Base-by-base conservation (phyloP, 1,284 basidiomycete genomes). In the Amylostereum chailletii region DNA sequence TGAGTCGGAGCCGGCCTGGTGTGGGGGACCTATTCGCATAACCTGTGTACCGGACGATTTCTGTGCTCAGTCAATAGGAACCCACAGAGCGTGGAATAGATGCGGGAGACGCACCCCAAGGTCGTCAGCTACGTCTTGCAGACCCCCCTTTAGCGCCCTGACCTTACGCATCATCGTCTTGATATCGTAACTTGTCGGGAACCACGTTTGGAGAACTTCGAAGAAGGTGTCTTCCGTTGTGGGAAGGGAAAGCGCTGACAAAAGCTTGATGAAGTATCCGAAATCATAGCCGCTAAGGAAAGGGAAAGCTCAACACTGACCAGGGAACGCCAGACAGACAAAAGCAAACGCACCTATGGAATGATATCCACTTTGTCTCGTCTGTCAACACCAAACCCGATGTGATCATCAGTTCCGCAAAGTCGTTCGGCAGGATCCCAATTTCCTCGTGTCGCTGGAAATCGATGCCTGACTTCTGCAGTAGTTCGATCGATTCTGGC, bases 351-450 rank as follows among this genome's bases (percentile, higher is more conserved):
- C 61, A 92, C 92, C 91, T 94, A 66, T 98, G 96, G 67, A 98
- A 99, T 26, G 93, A 94, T 62, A 99, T 87, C 96, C 96, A 99
- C 68, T 81, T 94, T 45, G 91, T 89, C 50, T 96, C 91, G 47
- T 88, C 84, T 45, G 87, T 77, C 54, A 99, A 69, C 9, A 97
- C 96, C 55, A 99, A 71, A 0, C 95, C 95, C 5, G 90, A 94
- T 9, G 95, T 97, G 58, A 98, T 96, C 70, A 99, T 82, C 37
- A 98, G 75, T 70, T 98, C 96, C 45, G 95, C 96, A 71, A 99
- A 99, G 64, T 94, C 87, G 60, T 94, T 92, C 4, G 94, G 91
- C 50, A 83, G 72, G 56, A 99, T 98, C 2, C 95, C 95, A 65
- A 90, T 80, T 60, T 93, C 88, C 57, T 94, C 89, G 61, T 96